Conservation (phyloP, 1,139 yeast genomes). For the Sugiyamaella pinicola region DNA sequence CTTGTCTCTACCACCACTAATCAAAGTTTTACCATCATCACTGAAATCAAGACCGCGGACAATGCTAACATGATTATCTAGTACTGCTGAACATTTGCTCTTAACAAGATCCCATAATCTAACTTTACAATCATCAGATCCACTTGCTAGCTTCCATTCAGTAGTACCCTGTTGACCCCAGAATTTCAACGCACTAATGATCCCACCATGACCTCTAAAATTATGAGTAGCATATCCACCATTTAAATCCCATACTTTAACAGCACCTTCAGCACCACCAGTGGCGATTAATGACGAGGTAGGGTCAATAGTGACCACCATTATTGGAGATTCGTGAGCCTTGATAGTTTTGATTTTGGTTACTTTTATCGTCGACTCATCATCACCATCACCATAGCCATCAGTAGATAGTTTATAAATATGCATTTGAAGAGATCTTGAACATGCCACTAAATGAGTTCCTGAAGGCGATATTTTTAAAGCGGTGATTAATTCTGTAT, state of each 20-base stretch:
- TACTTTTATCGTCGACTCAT: conserved; percentile 12
- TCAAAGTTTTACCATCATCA: conserved; percentile 54
- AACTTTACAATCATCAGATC: conserved; percentile 76
- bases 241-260: conserved; percentile 89
- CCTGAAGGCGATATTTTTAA: conserved; percentile 80
- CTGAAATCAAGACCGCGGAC: conserved; percentile 81
- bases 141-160: conserved; percentile 81
- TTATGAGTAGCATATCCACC: conserved; percentile 89
- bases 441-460: conserved; percentile 63
- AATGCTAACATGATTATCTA: conserved; percentile 79
- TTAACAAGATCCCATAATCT: conserved; percentile 91
- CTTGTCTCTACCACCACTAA: conserved; percentile 91
- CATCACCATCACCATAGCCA: conserved; percentile 18
- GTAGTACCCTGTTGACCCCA: conserved; percentile 60
- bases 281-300: conserved; percentile 87
- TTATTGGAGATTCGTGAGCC: conserved; percentile 72
- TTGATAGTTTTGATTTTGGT: conserved; percentile 44
- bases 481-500: conserved; percentile 80
- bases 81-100: conserved; percentile 62
- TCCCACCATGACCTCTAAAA: conserved; percentile 93
- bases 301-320: conserved; percentile 71
- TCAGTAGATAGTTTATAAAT: conserved; percentile 53
- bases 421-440: conserved; percentile 82
- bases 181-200: conserved; percentile 75
- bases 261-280: conserved; percentile 94